Conservation (phyloP, 2,329 filamentous ascomycete genomes). For the Nigrospora oryzae region DNA sequence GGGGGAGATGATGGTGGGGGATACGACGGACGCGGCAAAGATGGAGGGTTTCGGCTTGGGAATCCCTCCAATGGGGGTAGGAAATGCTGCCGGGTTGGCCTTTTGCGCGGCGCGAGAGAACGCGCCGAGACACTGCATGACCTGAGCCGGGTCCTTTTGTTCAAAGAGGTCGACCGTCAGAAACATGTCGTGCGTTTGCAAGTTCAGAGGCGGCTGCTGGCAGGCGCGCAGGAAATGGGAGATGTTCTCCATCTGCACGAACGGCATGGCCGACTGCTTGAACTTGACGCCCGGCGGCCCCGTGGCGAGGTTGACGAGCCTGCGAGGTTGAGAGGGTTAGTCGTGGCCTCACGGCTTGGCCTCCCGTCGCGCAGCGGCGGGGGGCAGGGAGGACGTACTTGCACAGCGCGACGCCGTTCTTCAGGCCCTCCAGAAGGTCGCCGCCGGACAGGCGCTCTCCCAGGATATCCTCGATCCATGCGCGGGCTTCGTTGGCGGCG, state of each 20-base stretch:
- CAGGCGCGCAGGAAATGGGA: constrained; percentile 89
- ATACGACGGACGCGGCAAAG: too few species aligned
- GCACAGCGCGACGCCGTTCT: constrained; percentile 89
- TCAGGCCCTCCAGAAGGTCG: constrained; percentile 78
- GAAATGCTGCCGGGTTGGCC: constrained; percentile 66
- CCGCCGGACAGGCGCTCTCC: constrained; percentile 62
- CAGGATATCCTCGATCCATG: constrained; percentile 79
- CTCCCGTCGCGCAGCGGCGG: too few species aligned
- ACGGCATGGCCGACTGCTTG: constrained; percentile 91
- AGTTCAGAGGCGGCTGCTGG: constrained; percentile 73
- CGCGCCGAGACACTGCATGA: constrained; percentile 82
- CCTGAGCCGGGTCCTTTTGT: constrained; percentile 90
- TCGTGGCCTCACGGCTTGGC: too few species aligned
- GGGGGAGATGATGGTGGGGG: constrained; percentile 48
- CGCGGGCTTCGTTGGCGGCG: constrained; percentile 74
- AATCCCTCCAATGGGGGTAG: constrained; percentile 58
- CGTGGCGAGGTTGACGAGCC: constrained; percentile 72
- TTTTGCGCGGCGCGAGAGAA: constrained; percentile 82
- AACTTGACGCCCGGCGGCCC: constrained; percentile 76
- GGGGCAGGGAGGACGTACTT: constrained; percentile 48
- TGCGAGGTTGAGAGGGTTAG: constrained; percentile 21
- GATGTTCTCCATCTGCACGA: constrained; percentile 99
- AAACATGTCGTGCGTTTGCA: constrained; percentile 92
- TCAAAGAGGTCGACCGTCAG: constrained; percentile 96
- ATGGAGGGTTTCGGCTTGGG: constrained; percentile 47